phyloP scores from a whole-genome alignment of 2,329 filamentous ascomycete species.

The Cordyceps farinosa region DNA sequence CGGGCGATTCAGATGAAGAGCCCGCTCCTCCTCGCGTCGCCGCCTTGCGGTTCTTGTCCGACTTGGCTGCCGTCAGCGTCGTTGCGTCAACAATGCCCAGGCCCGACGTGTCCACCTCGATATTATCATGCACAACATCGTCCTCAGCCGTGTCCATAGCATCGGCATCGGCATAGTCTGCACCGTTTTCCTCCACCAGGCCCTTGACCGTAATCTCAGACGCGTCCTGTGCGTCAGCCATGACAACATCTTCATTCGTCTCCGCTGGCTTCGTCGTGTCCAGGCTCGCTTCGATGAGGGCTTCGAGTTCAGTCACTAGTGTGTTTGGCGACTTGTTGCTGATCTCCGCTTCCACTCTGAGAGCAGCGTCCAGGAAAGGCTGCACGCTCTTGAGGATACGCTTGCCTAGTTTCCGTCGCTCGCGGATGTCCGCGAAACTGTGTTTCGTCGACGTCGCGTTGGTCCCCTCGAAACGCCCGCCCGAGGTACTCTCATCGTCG shows the following conservation, averaged over 20 bases:
- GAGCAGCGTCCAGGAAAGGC: slow-evolving; percentile 69
- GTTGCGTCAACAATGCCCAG: slow-evolving; percentile 27
- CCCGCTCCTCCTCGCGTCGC: slow-evolving; percentile 25
- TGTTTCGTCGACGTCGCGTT: slow-evolving; percentile 50
- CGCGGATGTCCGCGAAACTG: slow-evolving; percentile 66
- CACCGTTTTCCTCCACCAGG: slow-evolving; percentile 23
- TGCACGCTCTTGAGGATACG: slow-evolving; percentile 83
- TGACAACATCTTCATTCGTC: slow-evolving; percentile 41
- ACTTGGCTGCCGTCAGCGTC: slow-evolving; percentile 15
- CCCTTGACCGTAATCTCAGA: slow-evolving; percentile 47
- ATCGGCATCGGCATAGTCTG: slow-evolving; percentile 30
- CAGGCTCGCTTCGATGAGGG: slow-evolving; percentile 65
- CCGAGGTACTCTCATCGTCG: slow-evolving; percentile 24
- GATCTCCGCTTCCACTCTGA: slow-evolving; percentile 78
- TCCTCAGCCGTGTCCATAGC: slow-evolving; percentile 37
- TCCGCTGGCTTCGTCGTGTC: slow-evolving; percentile 45
- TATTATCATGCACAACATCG: slow-evolving; percentile 38
- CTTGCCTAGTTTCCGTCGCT: slow-evolving; percentile 81
- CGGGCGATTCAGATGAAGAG: slow-evolving; percentile 43
- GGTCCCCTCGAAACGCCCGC: slow-evolving; percentile 29
- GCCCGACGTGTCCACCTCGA: slow-evolving; percentile 45
- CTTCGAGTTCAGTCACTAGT: slow-evolving; percentile 70
- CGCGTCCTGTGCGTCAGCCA: slow-evolving; percentile 47
- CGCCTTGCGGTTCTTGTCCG: slow-evolving; percentile 24
- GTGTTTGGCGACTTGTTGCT: slow-evolving; percentile 65